Base-by-base conservation (phyloP, 1,284 basidiomycete species). In the Athelia psychrophila region DNA sequence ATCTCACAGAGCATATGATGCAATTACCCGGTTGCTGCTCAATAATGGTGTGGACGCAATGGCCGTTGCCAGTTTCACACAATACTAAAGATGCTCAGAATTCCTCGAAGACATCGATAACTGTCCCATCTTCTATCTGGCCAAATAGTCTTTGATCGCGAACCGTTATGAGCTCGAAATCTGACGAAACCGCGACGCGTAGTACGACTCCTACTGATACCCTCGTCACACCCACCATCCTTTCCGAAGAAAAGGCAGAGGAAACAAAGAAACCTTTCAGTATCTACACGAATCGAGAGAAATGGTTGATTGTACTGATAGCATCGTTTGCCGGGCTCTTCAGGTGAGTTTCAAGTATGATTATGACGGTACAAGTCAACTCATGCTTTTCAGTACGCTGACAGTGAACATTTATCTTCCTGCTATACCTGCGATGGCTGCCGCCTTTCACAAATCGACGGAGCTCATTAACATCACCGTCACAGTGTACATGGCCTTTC, bases 401-500 rank as follows among this genome's bases (percentile, higher is more conserved):
- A 74, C 79, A 0, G 71, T 75, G 1, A 80, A 79, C 50, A 78
- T 79, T 35, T 83, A 78, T 59, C 73, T 80, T 51, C 78, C 79
- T 3, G 77, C 76, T 2, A 77, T 83, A 24, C 79, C 79, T 0
- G 65, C 67, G 3, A 70, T 83, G 16, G 66, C 77, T 0, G 47
- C 56, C 6, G 75, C 68, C 2, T 76, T 83, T 44, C 56, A 72
- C 33, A 66, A 72, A 42, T 67, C 69, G 0, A 58, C 68, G 1
- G 75, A 79, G 53, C 56, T 71, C 20, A 76, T 79, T 51, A 79
- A 81, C 53, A 54, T 82, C 19, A 79, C 79, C 0, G 75, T 81
- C n/a, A 80, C 79, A 1, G 67, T 76, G 22, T 79, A 79, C 60
- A 75, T 81, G 74, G 62, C 80, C 19, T 64, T 80, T 19, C 80